Evolutionary conservation across 2,329 filamentous ascomycete genomes (phyloP).

Genomic region (Epichloe bromicola): DNA sequence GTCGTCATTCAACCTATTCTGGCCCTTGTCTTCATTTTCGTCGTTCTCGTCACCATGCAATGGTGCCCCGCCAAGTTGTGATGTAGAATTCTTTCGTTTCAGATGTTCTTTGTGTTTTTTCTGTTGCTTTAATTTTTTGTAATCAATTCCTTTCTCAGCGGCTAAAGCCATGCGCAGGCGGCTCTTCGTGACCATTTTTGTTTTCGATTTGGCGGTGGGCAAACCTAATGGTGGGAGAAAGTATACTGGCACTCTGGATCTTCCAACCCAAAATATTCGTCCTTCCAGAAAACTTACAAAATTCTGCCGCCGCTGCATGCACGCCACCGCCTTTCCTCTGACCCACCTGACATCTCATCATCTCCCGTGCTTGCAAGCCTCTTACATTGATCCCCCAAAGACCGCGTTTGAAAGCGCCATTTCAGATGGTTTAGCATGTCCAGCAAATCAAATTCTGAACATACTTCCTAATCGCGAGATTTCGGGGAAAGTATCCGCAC

Average conservation of each 20-base stretch:
- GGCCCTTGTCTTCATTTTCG: background rate
- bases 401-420: too few species aligned
- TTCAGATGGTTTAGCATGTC: background rate
- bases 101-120: constrained; percentile 33
- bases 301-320: constrained; percentile 4
- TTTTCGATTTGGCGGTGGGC: background rate
- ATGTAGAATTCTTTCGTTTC: constrained; percentile 22
- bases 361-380: too few species aligned
- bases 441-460: background rate
- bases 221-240: background rate
- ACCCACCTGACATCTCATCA: background rate
- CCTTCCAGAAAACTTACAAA: constrained; percentile 4
- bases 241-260: background rate
- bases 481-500: too few species aligned
- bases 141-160: constrained; percentile 41
- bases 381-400: too few species aligned
- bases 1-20: constrained; percentile 11
- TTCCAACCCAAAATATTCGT: constrained; percentile 1
- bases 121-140: constrained; percentile 38
- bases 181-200: constrained; percentile 29
- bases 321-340: background rate
- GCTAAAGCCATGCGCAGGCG: constrained; percentile 41
- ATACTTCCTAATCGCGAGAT: background rate
- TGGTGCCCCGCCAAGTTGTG: constrained; percentile 10
- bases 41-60: background rate